Evolutionary conservation across 2,329 filamentous ascomycete species (phyloP).

Genomic region (Trichoderma atrobrunneum): DNA sequence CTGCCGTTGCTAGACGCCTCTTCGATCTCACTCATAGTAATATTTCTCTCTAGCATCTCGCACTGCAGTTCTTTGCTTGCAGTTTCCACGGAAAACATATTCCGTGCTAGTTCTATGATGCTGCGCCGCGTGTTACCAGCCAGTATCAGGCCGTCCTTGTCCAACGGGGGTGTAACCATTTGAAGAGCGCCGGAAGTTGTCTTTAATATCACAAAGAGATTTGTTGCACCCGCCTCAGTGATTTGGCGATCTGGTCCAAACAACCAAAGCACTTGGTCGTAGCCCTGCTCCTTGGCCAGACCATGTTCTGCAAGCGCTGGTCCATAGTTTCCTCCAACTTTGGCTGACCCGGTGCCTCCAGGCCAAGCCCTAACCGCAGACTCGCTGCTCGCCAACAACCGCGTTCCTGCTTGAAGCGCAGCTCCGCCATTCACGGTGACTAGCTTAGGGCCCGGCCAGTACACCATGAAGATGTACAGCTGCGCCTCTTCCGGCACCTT

Average conservation of each 20-base stretch:
- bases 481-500: neutral
- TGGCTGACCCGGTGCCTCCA: conserved; percentile 87
- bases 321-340: conserved; percentile 91
- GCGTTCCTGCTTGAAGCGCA: neutral
- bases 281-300: neutral
- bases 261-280: conserved; percentile 85
- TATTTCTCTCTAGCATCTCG: neutral
- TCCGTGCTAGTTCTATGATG: neutral
- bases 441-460: neutral
- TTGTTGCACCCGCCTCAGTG: conserved; percentile 87
- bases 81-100: neutral
- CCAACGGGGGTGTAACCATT: neutral
- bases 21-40: neutral
- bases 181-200: neutral
- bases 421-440: neutral
- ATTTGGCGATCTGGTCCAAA: conserved; percentile 74
- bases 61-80: neutral
- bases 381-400: neutral
- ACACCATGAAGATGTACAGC: neutral
- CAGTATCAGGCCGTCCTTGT: neutral
- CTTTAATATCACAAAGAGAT: conserved; percentile 64
- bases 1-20: neutral
- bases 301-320: conserved; percentile 42
- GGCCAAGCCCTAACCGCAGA: conserved; percentile 64
- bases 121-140: neutral